A percentile compares a stretch with the other conserved stretches of the same genome.
Evolutionary conservation across 345 rosid species (phyloP).

Genomic region (Citrus reticulata): DNA sequence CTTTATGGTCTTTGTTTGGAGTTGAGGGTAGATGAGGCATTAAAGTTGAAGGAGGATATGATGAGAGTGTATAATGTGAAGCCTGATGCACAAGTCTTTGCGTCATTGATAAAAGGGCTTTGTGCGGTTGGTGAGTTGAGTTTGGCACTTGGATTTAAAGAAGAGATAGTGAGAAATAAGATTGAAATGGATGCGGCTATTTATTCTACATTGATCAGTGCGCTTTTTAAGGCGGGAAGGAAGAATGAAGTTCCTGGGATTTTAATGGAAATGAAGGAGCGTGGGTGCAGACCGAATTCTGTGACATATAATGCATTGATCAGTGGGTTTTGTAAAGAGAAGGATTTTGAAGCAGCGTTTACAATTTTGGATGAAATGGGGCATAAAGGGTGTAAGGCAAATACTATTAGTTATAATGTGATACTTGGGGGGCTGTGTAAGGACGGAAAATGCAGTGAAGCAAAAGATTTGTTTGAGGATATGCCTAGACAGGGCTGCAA

Average conservation of each 20-base stretch:
- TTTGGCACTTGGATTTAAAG: neutral
- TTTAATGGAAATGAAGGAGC: conserved; percentile 57
- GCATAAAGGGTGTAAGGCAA: conserved; percentile 50
- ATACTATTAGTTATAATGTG: conserved; percentile 60
- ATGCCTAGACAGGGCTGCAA: conserved; percentile 71
- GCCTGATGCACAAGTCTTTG: conserved; percentile 42
- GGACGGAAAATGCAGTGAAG: conserved; percentile 53
- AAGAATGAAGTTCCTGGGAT: conserved; percentile 43
- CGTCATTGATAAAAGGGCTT: conserved; percentile 52
- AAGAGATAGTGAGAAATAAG: conserved; percentile 45
- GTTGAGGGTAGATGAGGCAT: conserved; percentile 56
- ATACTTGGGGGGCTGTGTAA: conserved; percentile 56
- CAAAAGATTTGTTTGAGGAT: conserved; percentile 66
- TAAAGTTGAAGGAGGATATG: conserved; percentile 67
- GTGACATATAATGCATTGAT: conserved; percentile 69
- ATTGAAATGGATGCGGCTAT: conserved; percentile 45
- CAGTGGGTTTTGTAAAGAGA: conserved; percentile 41
- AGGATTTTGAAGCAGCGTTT: conserved; percentile 53
- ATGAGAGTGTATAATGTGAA: conserved; percentile 27
- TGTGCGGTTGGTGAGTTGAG: conserved; percentile 42
- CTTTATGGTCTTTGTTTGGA: conserved; percentile 48
- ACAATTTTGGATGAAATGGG: conserved; percentile 55
- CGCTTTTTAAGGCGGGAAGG: conserved; percentile 45
- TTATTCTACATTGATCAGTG: conserved; percentile 55
- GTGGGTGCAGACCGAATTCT: conserved; percentile 37